phyloP scores from a whole-genome alignment of 768 basidiomycete species.

The Ramaria sp. region DNA sequence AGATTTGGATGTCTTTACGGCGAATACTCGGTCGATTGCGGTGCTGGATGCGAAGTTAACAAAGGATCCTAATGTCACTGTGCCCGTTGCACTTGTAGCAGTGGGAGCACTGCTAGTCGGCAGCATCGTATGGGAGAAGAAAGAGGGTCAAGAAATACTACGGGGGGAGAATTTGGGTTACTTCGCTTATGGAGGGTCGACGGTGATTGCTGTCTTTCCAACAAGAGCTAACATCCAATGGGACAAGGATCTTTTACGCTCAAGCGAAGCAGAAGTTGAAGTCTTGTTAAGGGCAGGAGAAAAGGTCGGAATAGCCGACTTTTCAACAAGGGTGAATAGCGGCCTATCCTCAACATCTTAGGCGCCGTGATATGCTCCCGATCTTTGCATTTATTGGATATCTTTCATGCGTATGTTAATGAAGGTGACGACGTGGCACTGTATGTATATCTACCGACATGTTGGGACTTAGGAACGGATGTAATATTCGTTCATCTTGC shows the following conservation, averaged over 20 bases:
- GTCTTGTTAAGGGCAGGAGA: conserved; percentile 10
- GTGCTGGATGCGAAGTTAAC: conserved; percentile 33
- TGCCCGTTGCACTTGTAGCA: conserved; percentile 56
- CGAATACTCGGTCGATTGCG: conserved; percentile 48
- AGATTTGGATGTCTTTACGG: conserved; percentile 54
- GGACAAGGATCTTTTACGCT: conserved; percentile 9
- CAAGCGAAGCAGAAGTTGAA: conserved; percentile 7
- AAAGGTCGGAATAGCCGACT: conserved; percentile 5
- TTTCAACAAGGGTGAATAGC: too few relatives aligned
- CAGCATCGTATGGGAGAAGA: conserved; percentile 46
- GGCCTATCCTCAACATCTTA: too few relatives aligned
- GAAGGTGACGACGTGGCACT: too few relatives aligned
- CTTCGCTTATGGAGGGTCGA: conserved; percentile 28
- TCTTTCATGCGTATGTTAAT: too few relatives aligned
- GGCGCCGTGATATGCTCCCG: too few relatives aligned
- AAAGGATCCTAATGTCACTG: conserved; percentile 20
- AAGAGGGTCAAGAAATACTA: conserved; percentile 28
- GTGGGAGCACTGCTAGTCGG: conserved; percentile 79
- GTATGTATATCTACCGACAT: too few relatives aligned
- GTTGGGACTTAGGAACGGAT: too few relatives aligned
- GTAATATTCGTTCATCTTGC: too few relatives aligned
- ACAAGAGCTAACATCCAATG: conserved; percentile 10
- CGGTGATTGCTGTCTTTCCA: conserved; percentile 24
- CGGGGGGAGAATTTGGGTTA: conserved; percentile 8
- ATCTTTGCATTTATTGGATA: too few relatives aligned